phyloP scores from a whole-genome alignment of 2,329 filamentous ascomycete genomes.

The Pyrenophora teres region DNA sequence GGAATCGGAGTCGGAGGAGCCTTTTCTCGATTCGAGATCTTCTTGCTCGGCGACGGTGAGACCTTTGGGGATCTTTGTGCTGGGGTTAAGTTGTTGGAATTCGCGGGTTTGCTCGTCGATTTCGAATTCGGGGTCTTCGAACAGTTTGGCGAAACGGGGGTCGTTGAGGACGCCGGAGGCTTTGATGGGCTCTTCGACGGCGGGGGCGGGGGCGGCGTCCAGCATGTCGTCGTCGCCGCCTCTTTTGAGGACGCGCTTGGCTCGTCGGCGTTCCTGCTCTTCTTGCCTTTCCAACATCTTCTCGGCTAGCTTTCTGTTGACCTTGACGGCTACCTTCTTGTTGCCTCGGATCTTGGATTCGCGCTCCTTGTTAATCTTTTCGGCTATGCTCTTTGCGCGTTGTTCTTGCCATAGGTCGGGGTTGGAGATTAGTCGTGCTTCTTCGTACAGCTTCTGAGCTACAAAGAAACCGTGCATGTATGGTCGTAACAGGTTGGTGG shows the following conservation, averaged over 20 bases:
- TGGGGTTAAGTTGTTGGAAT: slow-evolving; percentile 88
- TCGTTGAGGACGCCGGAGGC: slow-evolving; percentile 68
- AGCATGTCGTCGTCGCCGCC: slow-evolving; percentile 59
- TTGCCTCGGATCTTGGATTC: slow-evolving; percentile 89
- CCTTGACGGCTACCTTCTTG: slow-evolving; percentile 88
- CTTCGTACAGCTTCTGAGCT: slow-evolving; percentile 91
- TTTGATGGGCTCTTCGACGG: slow-evolving; percentile 55
- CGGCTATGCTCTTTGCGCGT: slow-evolving; percentile 84
- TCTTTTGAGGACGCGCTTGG: slow-evolving; percentile 59
- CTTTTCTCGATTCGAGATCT: slow-evolving; percentile 52
- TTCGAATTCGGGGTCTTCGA: slow-evolving; percentile 89
- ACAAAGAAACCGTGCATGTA: slow-evolving; percentile 99
- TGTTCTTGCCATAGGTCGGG: slow-evolving; percentile 94
- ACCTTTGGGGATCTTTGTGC: slow-evolving; percentile 64
- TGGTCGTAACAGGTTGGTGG: slow-evolving; percentile 84
- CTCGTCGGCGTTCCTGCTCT: slow-evolving; percentile 59
- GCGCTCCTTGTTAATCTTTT: slow-evolving; percentile 97
- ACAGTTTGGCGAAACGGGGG: slow-evolving; percentile 83
- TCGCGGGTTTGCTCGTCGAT: slow-evolving; percentile 89
- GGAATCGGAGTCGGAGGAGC: slow-evolving; percentile 43
- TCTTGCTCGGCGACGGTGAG: slow-evolving; percentile 66
- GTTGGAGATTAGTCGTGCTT: slow-evolving; percentile 89
- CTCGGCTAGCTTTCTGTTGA: slow-evolving; percentile 78
- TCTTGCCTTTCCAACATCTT: slow-evolving; percentile 70
- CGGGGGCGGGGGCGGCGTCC: slow-evolving; percentile 32